A percentile compares a stretch with the other conserved stretches of the same genome.
phyloP scores from a whole-genome alignment of 108 stramenopile species.

The Nitzschia sp. region DNA sequence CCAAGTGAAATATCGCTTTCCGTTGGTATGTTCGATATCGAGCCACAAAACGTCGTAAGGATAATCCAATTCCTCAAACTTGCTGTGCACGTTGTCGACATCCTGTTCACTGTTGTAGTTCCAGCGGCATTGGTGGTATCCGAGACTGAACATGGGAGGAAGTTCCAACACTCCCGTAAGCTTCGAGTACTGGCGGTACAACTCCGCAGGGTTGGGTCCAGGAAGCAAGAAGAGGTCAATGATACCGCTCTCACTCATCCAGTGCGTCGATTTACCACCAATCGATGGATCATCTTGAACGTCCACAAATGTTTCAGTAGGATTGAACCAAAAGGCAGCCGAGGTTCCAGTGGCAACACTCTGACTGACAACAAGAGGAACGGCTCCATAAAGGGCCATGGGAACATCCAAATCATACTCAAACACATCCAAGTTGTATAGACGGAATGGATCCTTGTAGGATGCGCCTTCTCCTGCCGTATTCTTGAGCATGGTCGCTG shows the following conservation, averaged over 20 bases:
- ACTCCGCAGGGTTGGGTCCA: constrained; percentile 63
- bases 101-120: constrained; percentile 97
- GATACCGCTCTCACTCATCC: constrained; percentile 94
- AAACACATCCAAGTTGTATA: constrained; percentile 99
- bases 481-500: constrained; percentile 78
- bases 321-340: constrained; percentile 98
- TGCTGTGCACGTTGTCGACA: constrained; percentile 87
- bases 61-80: constrained; percentile 95
- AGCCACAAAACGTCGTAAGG: constrained; percentile 99
- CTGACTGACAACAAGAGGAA: constrained; percentile 88
- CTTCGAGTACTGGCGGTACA: constrained; percentile 89
- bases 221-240: constrained; percentile 87
- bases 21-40: constrained; percentile 99
- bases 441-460: constrained; percentile 95
- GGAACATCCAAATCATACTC: constrained; percentile 98
- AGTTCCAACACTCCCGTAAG: constrained; percentile 83
- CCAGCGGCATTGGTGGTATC: constrained; percentile 99
- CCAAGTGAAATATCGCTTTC: constrained; percentile 99
- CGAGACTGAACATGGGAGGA: constrained; percentile 96
- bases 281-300: constrained; percentile 47
- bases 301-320: constrained; percentile 98
- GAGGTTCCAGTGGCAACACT: constrained; percentile 64
- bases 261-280: constrained; percentile 67
- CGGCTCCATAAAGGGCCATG: constrained; percentile 96
- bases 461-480: constrained; percentile 69